Conservation (phyloP, 2,329 filamentous ascomycete genomes). For the Aureobasidium melanogenum region DNA sequence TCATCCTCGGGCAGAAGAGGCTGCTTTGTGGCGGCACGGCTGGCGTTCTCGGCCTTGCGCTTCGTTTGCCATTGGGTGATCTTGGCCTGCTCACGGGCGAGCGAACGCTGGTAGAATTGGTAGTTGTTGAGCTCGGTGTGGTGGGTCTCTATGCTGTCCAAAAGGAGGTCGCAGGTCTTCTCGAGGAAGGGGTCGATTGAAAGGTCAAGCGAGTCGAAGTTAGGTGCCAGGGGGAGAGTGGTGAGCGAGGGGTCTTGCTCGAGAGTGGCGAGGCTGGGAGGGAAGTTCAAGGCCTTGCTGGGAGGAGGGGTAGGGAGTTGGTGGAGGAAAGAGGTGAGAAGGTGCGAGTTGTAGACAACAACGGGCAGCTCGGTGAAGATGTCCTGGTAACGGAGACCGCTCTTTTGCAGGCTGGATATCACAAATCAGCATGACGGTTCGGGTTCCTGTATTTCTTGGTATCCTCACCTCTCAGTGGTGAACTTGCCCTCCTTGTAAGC, state of each 20-base stretch:
- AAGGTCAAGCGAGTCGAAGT: constrained; percentile 81
- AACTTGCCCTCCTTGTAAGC: constrained; percentile 97
- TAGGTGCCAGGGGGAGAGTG: constrained; percentile 65
- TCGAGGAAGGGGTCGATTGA: constrained; percentile 96
- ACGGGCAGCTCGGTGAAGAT: constrained; percentile 87
- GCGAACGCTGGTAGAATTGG: constrained; percentile 90
- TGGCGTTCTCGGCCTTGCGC: constrained; percentile 91
- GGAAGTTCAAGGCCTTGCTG: constrained; percentile 57
- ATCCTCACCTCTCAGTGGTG: constrained; percentile 77
- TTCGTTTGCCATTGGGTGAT: constrained; percentile 95
- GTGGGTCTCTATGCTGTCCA: constrained; percentile 95
- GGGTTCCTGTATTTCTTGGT: not conserved
- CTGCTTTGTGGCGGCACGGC: constrained; percentile 79
- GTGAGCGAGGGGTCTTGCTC: constrained; percentile 53
- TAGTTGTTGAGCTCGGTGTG: constrained; percentile 99
- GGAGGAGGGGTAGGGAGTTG: constrained; percentile 66
- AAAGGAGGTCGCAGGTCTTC: constrained; percentile 92
- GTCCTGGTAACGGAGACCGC: constrained; percentile 85
- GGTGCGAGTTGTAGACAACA: constrained; percentile 89
- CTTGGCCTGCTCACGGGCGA: constrained; percentile 90
- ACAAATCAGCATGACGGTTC: constrained; percentile 18
- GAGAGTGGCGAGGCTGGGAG: constrained; percentile 70
- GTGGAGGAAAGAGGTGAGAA: constrained; percentile 90
- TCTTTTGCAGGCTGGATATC: constrained; percentile 71
- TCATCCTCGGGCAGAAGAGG: constrained; percentile 85